Conservation (phyloP, 2,329 filamentous ascomycete species). For the Pseudocercospora cruenta region DNA sequence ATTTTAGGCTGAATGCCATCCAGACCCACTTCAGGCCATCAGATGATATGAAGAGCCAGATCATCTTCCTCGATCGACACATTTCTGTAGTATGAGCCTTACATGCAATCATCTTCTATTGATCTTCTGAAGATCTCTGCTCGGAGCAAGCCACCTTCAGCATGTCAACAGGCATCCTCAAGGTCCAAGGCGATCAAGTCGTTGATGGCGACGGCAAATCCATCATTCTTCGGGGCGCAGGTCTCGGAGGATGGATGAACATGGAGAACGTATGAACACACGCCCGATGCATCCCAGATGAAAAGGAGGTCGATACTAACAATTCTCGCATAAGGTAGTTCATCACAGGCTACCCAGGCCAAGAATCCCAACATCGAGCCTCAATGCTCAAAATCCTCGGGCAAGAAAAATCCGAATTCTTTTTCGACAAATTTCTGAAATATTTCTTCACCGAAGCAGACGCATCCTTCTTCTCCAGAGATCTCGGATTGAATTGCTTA, state of each 20-base stretch:
- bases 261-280: too few species aligned
- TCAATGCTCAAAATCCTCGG: slow-evolving; percentile 59
- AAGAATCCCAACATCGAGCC: slow-evolving; percentile 60
- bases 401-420: slow-evolving; percentile 61
- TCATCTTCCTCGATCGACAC: too few species aligned
- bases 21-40: neutral
- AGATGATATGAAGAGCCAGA: neutral
- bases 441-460: slow-evolving; percentile 64
- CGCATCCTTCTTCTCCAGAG: slow-evolving; percentile 59
- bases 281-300: too few species aligned
- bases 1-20: neutral
- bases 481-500: slow-evolving; percentile 60
- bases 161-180: slow-evolving; percentile 20
- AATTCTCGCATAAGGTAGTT: slow-evolving; percentile 53
- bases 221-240: slow-evolving; percentile 55
- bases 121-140: too few species aligned
- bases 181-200: slow-evolving; percentile 48
- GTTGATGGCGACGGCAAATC: slow-evolving; percentile 49
- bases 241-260: slow-evolving; percentile 52
- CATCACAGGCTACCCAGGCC: slow-evolving; percentile 65
- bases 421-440: slow-evolving; percentile 61
- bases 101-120: too few species aligned
- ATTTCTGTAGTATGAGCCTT: neutral
- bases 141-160: neutral
- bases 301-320: too few species aligned